These are phyloP conservation scores for Podospora bellae-mahoneyi DNA, from an alignment of 495 filamentous ascomycete genomes.

Conservation along the genomic window DNA sequence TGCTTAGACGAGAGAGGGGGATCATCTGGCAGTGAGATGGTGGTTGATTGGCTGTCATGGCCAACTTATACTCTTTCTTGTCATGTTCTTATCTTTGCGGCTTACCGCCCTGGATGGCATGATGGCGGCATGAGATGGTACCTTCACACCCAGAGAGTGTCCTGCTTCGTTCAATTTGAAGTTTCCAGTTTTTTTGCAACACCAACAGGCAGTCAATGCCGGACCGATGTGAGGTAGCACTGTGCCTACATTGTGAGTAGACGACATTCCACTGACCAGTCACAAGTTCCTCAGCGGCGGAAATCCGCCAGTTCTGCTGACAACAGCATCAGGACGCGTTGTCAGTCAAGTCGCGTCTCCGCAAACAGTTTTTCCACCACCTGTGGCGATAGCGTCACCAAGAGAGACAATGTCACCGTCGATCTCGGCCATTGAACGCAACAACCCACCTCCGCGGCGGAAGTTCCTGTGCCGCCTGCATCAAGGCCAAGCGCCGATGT, in stretches of 20 bases:
- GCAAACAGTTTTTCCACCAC: too few species aligned
- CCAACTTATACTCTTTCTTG: not conserved
- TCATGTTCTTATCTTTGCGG: too few species aligned
- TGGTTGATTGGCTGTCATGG: not conserved
- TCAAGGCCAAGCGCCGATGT: too few species aligned
- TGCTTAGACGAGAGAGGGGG: not conserved
- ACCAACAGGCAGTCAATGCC: not conserved
- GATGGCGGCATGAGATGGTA: not conserved
- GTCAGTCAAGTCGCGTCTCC: too few species aligned
- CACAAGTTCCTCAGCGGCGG: not conserved
- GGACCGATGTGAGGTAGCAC: not conserved
- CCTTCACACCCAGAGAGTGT: too few species aligned
- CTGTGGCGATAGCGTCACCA: too few species aligned
- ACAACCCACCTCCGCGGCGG: too few species aligned
- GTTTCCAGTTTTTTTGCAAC: not conserved
- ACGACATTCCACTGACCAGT: not conserved
- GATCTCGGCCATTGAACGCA: too few species aligned
- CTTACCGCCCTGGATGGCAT: not conserved
- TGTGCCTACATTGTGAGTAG: not conserved
- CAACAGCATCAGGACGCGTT: not conserved
- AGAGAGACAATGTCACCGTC: too few species aligned
- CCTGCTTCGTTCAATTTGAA: too few species aligned
- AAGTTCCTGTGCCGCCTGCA: too few species aligned
- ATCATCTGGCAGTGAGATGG: not conserved
- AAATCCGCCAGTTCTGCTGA: not conserved